These are phyloP conservation scores for Mortierella sp. DNA, from an alignment of 371 early-diverging fungal genomes.

Conservation along the genomic window DNA sequence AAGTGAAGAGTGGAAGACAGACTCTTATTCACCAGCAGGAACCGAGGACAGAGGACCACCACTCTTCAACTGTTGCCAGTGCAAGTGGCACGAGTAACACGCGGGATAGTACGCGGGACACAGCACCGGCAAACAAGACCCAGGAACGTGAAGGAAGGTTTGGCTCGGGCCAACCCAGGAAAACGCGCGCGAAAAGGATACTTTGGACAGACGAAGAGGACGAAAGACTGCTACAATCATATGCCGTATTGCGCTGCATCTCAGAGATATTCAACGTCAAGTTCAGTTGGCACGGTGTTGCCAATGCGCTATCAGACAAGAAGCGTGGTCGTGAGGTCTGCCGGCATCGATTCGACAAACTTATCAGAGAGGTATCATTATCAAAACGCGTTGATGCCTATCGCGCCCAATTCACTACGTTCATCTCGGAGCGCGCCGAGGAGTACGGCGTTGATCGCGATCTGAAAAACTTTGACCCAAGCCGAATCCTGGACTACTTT, in stretches of 20 bases:
- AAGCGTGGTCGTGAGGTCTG: constrained; percentile 20
- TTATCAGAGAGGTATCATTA: constrained; percentile 14
- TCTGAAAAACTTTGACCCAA: constrained; percentile 31
- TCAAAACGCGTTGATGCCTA: constrained; percentile 26
- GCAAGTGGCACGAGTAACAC: too few species aligned
- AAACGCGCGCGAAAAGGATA: constrained; percentile 12
- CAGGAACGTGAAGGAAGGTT: constrained; percentile 5
- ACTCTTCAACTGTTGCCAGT: too few species aligned
- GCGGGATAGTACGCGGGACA: too few species aligned
- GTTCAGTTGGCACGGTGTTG: constrained; percentile 32
- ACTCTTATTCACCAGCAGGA: too few species aligned
- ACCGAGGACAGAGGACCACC: too few species aligned
- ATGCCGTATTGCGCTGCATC: constrained; percentile 23
- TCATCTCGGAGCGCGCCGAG: constrained; percentile 11
- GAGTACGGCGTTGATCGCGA: constrained; percentile 24
- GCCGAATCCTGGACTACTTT: constrained; percentile 22
- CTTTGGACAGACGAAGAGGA: constrained; percentile 29
- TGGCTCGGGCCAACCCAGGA: constrained; percentile 12
- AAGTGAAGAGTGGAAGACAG: constrained; percentile 3
- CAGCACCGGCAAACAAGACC: too few species aligned
- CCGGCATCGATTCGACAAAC: constrained; percentile 35
- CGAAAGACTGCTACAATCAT: constrained; percentile 21
- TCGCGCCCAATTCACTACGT: constrained; percentile 19
- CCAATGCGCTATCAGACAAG: constrained; percentile 9
- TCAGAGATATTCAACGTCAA: constrained; percentile 20